Conservation (phyloP, 352 stramenopile genomes). For the Phytophthora constricta region DNA sequence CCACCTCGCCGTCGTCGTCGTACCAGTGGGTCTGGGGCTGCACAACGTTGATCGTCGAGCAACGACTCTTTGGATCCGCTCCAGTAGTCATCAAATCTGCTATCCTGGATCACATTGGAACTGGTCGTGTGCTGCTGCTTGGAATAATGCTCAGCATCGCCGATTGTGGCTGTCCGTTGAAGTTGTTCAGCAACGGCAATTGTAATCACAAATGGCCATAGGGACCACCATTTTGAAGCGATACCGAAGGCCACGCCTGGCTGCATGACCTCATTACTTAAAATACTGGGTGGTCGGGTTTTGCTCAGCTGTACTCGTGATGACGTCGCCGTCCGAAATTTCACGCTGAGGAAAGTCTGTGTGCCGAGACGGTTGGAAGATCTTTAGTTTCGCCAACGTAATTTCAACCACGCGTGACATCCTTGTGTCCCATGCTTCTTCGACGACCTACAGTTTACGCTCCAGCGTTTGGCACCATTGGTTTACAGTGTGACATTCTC, state of each 20-base stretch:
- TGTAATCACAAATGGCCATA: background rate
- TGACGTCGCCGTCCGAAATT: background rate
- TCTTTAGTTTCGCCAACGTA: conserved; percentile 1
- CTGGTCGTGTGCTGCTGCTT: background rate
- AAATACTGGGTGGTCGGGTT: background rate
- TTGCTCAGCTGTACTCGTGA: background rate
- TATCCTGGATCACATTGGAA: background rate
- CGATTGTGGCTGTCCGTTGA: background rate
- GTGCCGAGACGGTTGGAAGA: background rate
- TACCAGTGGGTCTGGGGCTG: background rate
- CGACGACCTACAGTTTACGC: background rate
- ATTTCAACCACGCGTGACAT: background rate
- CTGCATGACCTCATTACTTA: conserved; percentile 6
- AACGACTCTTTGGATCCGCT: background rate
- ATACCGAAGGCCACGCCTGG: conserved; percentile 1
- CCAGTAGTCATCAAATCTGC: background rate
- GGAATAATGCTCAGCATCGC: no score
- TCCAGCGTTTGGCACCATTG: background rate
- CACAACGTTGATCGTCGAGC: background rate
- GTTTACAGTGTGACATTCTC: background rate
- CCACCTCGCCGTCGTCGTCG: background rate
- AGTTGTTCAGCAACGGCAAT: background rate
- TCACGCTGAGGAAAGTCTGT: background rate
- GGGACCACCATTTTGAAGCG: background rate
- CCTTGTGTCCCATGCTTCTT: background rate